A percentile compares a stretch with the other conserved stretches of the same genome.
phyloP scores from a whole-genome alignment of 768 basidiomycete genomes.

The Crepidotus variabilis region DNA sequence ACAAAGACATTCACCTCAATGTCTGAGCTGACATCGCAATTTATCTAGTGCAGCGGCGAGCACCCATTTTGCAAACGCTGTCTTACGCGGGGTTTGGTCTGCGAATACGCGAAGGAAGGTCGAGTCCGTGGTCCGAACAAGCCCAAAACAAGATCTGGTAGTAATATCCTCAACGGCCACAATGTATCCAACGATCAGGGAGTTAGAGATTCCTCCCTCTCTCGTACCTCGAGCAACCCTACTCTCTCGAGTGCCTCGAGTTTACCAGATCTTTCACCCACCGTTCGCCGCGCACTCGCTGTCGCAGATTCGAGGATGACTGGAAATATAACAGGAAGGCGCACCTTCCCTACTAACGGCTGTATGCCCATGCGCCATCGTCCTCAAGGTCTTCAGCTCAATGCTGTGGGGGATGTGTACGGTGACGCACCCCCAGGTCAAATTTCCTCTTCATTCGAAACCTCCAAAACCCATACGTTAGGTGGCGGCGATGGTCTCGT shows the following conservation, averaged over 20 bases:
- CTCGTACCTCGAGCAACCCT: constrained; percentile 16
- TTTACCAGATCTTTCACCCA: constrained; percentile 8
- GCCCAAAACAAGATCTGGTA: constrained; percentile 31
- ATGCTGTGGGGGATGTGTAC: too few species aligned
- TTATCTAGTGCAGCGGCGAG: constrained; percentile 64
- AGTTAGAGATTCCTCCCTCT: constrained; percentile 10
- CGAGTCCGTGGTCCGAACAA: constrained; percentile 62
- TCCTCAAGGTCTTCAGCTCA: too few species aligned
- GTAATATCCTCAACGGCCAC: constrained; percentile 7
- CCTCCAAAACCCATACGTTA: too few species aligned
- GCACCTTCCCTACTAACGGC: background rate
- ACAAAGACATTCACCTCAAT: background rate
- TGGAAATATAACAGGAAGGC: background rate
- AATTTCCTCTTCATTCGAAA: too few species aligned
- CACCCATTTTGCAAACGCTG: constrained; percentile 70
- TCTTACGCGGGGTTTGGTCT: constrained; percentile 48
- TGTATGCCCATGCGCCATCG: background rate
- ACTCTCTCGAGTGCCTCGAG: constrained; percentile 19
- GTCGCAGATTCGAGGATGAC: constrained; percentile 4
- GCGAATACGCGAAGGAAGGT: constrained; percentile 67
- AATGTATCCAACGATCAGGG: constrained; percentile 1
- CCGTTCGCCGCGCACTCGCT: background rate
- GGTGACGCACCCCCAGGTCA: too few species aligned
- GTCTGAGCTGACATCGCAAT: constrained; percentile 5
- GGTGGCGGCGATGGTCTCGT: too few species aligned